Evolutionary conservation across 768 basidiomycete species (phyloP).

Genomic region (Boletellus emodensis): DNA sequence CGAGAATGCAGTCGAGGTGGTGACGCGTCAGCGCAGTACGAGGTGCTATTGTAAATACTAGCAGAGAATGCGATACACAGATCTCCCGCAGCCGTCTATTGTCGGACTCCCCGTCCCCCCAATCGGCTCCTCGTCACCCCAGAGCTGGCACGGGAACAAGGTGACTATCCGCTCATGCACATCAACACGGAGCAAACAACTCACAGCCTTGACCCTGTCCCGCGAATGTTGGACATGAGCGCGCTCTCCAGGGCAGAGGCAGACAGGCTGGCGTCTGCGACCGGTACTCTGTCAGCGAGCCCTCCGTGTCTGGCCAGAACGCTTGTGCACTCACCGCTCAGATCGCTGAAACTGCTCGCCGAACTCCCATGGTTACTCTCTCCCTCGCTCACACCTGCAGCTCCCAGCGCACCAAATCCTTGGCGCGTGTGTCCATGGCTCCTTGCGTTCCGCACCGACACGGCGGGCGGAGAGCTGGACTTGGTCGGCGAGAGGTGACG

Average conservation of each 20-base stretch:
- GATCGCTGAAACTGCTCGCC: constrained; percentile 80
- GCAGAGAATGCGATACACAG: background rate
- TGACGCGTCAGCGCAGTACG: constrained; percentile 16
- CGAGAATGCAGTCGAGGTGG: constrained; percentile 21
- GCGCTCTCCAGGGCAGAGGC: constrained; percentile 80
- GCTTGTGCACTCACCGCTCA: constrained; percentile 60
- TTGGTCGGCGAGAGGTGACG: constrained; percentile 51
- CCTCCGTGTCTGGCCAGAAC: background rate
- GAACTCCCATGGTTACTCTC: constrained; percentile 67
- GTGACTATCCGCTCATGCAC: background rate
- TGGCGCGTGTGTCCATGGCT: constrained; percentile 48
- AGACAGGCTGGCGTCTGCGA: constrained; percentile 66
- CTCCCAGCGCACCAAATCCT: constrained; percentile 39
- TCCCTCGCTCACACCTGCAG: constrained; percentile 40
- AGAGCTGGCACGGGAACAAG: constrained; percentile 26
- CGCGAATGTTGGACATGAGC: constrained; percentile 68
- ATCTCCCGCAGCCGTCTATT: constrained; percentile 13
- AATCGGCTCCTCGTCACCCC: constrained; percentile 33
- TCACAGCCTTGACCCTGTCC: constrained; percentile 65
- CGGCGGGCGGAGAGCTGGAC: constrained; percentile 57
- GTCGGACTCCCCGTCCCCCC: constrained; percentile 24
- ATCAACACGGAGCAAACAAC: constrained; percentile 27
- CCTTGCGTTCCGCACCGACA: constrained; percentile 53
- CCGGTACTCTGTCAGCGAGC: background rate
- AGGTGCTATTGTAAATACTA: constrained; percentile 1